These are phyloP conservation scores for Mucor racemosus DNA, from an alignment of 371 early-diverging fungal genomes.

Conservation along the genomic window DNA sequence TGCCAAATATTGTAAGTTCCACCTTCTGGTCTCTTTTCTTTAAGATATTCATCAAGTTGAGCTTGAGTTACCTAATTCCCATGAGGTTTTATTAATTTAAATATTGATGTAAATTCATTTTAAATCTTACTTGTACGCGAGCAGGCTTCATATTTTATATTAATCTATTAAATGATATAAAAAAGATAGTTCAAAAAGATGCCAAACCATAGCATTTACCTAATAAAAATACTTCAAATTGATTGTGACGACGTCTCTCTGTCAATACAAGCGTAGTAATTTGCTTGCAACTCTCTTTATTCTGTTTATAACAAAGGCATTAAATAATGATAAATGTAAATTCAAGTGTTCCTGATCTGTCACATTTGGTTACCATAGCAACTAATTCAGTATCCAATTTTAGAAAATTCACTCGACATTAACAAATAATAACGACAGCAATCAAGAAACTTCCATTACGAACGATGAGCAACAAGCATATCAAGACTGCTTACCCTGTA, in stretches of 20 bases:
- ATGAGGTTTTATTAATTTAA: no score
- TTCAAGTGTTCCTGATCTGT: no score
- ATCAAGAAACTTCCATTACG: neutral
- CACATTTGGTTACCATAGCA: no score
- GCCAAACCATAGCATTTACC: constrained; percentile 6
- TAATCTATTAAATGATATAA: neutral
- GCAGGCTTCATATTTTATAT: constrained; percentile 21
- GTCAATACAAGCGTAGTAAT: constrained; percentile 1
- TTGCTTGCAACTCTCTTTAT: neutral
- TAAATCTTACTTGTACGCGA: constrained; percentile 30
- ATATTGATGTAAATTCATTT: no score
- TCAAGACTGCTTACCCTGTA: constrained; percentile 51
- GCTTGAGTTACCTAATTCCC: constrained; percentile 44
- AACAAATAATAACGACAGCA: neutral
- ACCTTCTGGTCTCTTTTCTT: constrained; percentile 51
- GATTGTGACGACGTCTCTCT: neutral
- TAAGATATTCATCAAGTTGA: constrained; percentile 46
- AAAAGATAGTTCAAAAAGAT: neutral
- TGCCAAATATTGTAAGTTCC: constrained; percentile 84
- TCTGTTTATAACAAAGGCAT: neutral
- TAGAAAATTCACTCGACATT: constrained; percentile 27
- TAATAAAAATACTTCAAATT: constrained; percentile 1
- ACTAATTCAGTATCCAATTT: neutral
- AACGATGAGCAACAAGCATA: constrained; percentile 18
- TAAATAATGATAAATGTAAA: neutral